Conservation (phyloP, 2,329 filamentous ascomycete species). For the Aspergillus tubingensis region DNA sequence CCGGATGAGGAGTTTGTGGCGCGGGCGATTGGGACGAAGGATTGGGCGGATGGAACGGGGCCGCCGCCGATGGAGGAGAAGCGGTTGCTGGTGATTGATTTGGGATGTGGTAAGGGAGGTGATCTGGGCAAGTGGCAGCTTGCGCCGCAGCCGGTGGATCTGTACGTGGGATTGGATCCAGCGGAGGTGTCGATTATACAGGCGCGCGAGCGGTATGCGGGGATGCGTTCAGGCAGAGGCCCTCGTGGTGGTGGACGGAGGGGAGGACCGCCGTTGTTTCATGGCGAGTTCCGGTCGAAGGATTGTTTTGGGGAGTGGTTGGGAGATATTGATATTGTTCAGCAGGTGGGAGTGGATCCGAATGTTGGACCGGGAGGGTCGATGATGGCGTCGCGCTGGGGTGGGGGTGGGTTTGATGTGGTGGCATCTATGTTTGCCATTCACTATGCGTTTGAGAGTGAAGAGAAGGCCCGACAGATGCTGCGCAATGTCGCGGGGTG, state of each 20-base stretch:
- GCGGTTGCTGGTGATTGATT: conserved; percentile 79
- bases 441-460: conserved; percentile 96
- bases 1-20: conserved; percentile 73
- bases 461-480: conserved; percentile 88
- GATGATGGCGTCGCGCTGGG: conserved; percentile 63
- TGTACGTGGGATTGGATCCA: conserved; percentile 93
- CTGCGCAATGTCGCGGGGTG: conserved; percentile 86
- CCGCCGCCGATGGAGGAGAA: conserved; percentile 44
- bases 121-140: conserved; percentile 96
- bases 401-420: conserved; percentile 84
- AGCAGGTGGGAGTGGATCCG: conserved; percentile 82
- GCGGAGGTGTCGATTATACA: conserved; percentile 91
- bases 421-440: conserved; percentile 99
- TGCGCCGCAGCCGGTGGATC: conserved; percentile 82
- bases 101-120: conserved; percentile 95
- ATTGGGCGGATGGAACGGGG: conserved; percentile 45
- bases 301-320: conserved; percentile 89
- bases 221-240: conserved; percentile 63
- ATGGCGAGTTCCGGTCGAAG: conserved; percentile 84
- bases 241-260: conserved; percentile 53
- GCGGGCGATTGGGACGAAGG: conserved; percentile 45
- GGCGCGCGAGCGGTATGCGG: conserved; percentile 77
- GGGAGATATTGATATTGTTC: conserved; percentile 76
- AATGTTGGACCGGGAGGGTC: conserved; percentile 61
- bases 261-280: conserved; percentile 61